Evolutionary conservation across 441 rosid genomes (phyloP).

Genomic region (Brassica balearica): DNA sequence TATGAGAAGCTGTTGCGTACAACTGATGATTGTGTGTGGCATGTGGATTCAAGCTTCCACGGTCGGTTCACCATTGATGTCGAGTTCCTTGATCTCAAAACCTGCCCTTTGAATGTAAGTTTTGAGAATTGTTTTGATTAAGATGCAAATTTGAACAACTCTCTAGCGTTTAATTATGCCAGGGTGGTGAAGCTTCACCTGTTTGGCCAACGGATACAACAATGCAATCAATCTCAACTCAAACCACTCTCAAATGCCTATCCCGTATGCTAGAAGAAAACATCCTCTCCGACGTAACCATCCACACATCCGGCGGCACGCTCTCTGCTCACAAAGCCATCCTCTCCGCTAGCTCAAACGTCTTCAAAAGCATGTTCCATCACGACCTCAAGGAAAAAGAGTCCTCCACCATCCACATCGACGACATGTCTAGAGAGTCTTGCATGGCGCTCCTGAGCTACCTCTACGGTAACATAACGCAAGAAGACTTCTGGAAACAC

Average conservation of each 20-base stretch:
- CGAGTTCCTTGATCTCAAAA: constrained; percentile 87
- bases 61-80: constrained; percentile 88
- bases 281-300: constrained; percentile 75
- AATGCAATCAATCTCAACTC: constrained; percentile 65
- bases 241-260: constrained; percentile 71
- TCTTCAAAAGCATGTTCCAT: constrained; percentile 88
- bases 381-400: constrained; percentile 90
- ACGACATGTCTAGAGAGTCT: constrained; percentile 83
- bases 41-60: constrained; percentile 65
- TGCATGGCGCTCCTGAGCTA: constrained; percentile 77
- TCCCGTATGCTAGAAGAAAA: constrained; percentile 87
- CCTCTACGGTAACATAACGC: constrained; percentile 80
- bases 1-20: constrained; percentile 73
- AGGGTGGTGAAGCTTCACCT: constrained; percentile 76
- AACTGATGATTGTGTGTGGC: constrained; percentile 83
- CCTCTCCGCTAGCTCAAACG: constrained; percentile 86
- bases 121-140: neutral
- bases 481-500: constrained; percentile 90
- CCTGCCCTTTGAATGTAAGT: constrained; percentile 74
- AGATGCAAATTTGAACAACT: neutral
- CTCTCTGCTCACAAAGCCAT: constrained; percentile 85
- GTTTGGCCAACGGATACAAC: constrained; percentile 75
- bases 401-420: constrained; percentile 78
- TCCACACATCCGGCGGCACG: constrained; percentile 77
- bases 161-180: neutral